These are phyloP conservation scores for Xylaria digitata DNA, from an alignment of 2,329 filamentous ascomycete species.

Conservation along the genomic window DNA sequence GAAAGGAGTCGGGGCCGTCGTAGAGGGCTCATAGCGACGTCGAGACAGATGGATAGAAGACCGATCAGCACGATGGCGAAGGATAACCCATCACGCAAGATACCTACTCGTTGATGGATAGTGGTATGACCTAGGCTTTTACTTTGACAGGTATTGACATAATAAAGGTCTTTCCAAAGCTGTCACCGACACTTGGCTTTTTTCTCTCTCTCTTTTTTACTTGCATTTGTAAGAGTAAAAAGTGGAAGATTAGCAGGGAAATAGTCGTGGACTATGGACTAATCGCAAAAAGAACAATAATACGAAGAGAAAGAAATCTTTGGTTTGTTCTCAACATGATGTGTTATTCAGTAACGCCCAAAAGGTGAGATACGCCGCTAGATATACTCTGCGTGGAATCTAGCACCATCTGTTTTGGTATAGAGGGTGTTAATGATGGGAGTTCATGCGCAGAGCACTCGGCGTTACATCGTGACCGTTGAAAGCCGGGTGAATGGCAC, in stretches of 20 bases:
- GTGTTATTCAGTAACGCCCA: not conserved
- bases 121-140: slow-evolving; percentile 14
- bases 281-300: no score
- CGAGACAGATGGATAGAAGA: slow-evolving; percentile 17
- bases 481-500: not conserved
- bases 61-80: slow-evolving; percentile 17
- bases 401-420: not conserved
- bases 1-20: slow-evolving; percentile 23
- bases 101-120: slow-evolving; percentile 15
- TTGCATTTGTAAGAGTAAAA: not conserved
- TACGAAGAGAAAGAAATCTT: no score
- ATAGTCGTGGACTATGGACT: no score
- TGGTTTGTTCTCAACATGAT: not conserved
- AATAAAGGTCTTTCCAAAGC: slow-evolving; percentile 8
- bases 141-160: slow-evolving; percentile 15
- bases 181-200: not conserved
- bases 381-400: not conserved
- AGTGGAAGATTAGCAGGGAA: not conserved
- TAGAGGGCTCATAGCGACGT: slow-evolving; percentile 11
- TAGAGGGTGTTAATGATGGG: not conserved
- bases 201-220: not conserved
- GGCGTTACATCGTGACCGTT: slow-evolving; percentile 22
- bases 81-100: slow-evolving; percentile 18
- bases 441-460: not conserved
- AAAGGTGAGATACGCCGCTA: not conserved